phyloP scores from a whole-genome alignment of 169 alveolate genomes.

The Cardiosporidium cionae region DNA sequence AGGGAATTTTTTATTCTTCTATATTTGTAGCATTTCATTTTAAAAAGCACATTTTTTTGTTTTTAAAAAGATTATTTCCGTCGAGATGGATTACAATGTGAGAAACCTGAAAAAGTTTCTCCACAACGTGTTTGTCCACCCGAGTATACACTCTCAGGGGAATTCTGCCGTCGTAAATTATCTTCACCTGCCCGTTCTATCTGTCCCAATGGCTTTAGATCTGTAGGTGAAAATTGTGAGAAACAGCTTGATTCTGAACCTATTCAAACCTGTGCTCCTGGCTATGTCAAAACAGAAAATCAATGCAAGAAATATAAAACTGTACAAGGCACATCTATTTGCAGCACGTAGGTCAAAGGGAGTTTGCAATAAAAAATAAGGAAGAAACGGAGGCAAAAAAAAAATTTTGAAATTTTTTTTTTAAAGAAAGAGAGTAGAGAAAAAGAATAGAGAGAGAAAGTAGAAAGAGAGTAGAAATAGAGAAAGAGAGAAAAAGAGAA shows the following conservation, averaged over 20 bases:
- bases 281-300: background rate
- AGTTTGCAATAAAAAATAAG: too few relatives aligned
- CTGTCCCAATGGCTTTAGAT: background rate
- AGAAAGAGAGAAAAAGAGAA: too few relatives aligned
- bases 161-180: background rate
- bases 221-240: background rate
- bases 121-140: background rate
- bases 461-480: too few relatives aligned
- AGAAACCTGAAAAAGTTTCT: background rate
- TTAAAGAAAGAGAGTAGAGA: too few relatives aligned
- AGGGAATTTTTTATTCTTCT: too few relatives aligned
- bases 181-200: background rate
- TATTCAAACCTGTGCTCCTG: background rate
- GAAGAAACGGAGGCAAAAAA: too few relatives aligned
- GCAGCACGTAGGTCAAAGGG: too few relatives aligned
- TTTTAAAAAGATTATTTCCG: too few relatives aligned
- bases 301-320: background rate
- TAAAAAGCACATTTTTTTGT: too few relatives aligned
- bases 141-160: background rate
- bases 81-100: background rate
- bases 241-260: background rate
- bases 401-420: too few relatives aligned
- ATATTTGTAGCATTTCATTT: too few relatives aligned
- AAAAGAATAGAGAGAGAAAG: too few relatives aligned
- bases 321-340: background rate